These are phyloP conservation scores for Cucurbita pepo DNA, from an alignment of 306 rosid genomes.

Conservation along the genomic window DNA sequence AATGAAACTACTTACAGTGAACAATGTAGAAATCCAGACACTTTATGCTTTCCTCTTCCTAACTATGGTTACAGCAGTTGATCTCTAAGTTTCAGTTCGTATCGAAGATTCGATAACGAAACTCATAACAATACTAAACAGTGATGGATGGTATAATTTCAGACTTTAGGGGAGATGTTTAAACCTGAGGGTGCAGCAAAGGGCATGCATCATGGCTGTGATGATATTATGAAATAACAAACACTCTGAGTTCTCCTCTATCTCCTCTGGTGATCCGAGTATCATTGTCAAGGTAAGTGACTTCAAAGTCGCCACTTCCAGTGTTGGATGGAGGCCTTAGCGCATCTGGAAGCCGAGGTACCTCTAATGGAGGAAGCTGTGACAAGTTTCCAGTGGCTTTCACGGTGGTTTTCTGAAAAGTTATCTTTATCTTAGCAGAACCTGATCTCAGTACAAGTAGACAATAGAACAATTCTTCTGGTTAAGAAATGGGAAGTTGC, in stretches of 20 bases:
- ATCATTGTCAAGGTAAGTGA: constrained; percentile 53
- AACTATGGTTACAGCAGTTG: not conserved
- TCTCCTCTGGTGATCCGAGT: constrained; percentile 85
- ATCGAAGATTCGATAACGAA: not conserved
- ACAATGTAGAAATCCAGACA: not conserved
- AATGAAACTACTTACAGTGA: not conserved
- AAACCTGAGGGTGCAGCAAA: not conserved
- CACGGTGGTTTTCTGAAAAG: constrained; percentile 68
- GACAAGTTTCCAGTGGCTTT: constrained; percentile 68
- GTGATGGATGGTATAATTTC: not conserved
- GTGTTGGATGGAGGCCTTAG: constrained; percentile 57
- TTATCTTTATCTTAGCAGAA: constrained; percentile 52
- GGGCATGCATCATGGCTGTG: not conserved
- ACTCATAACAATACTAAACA: not conserved
- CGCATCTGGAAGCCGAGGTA: constrained; percentile 69
- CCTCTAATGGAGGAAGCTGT: constrained; percentile 69
- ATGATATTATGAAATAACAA: constrained; percentile 49
- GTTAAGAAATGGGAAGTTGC: not conserved
- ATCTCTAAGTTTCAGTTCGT: not conserved
- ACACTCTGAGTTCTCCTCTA: constrained; percentile 78
- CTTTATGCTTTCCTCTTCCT: not conserved
- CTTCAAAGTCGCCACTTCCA: constrained; percentile 76
- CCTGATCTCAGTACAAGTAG: constrained; percentile 23
- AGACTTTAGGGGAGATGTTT: not conserved
- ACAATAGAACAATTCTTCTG: not conserved